A percentile compares a stretch with the other conserved stretches of the same genome.
These are phyloP conservation scores for Mucor racemosus DNA, from an alignment of 371 early-diverging fungal genomes.

Conservation along the genomic window DNA sequence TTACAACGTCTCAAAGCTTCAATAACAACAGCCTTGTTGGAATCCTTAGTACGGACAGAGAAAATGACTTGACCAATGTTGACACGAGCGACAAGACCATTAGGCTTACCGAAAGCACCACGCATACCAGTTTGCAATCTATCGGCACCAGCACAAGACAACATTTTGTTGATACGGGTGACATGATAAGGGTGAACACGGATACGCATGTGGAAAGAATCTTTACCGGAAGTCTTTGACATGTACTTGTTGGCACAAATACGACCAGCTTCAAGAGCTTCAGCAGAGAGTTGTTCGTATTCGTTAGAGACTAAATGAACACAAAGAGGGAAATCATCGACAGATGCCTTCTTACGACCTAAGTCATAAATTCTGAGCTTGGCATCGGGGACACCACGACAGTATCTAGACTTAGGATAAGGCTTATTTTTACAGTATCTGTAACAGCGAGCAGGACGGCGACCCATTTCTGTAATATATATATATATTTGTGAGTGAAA, in stretches of 20 bases:
- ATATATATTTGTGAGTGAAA: neutral
- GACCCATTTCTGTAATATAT: conserved; percentile 63
- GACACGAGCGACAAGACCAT: conserved; percentile 99
- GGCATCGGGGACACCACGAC: conserved; percentile 99
- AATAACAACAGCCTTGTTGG: conserved; percentile 92
- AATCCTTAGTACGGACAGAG: conserved; percentile 98
- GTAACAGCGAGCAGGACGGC: conserved; percentile 99
- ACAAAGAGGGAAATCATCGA: conserved; percentile 98
- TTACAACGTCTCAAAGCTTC: conserved; percentile 97
- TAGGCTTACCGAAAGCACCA: conserved; percentile 99
- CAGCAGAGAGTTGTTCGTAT: conserved; percentile 98
- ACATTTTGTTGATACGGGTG: conserved; percentile 99
- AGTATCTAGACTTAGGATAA: conserved; percentile 99
- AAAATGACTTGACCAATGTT: conserved; percentile 99
- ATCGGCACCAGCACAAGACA: conserved; percentile 99
- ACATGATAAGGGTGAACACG: conserved; percentile 99
- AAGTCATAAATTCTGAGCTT: conserved; percentile 99
- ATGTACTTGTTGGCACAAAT: conserved; percentile 99
- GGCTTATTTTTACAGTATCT: conserved; percentile 99
- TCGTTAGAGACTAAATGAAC: conserved; percentile 99
- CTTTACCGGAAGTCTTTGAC: conserved; percentile 98
- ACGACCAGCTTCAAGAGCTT: conserved; percentile 99
- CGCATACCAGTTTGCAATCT: conserved; percentile 99
- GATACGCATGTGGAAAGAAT: conserved; percentile 99
- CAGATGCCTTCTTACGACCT: conserved; percentile 99